A percentile compares a stretch with the other conserved stretches of the same genome.
Conservation (phyloP, 352 stramenopile species). For the Pythium aphanidermatum region DNA sequence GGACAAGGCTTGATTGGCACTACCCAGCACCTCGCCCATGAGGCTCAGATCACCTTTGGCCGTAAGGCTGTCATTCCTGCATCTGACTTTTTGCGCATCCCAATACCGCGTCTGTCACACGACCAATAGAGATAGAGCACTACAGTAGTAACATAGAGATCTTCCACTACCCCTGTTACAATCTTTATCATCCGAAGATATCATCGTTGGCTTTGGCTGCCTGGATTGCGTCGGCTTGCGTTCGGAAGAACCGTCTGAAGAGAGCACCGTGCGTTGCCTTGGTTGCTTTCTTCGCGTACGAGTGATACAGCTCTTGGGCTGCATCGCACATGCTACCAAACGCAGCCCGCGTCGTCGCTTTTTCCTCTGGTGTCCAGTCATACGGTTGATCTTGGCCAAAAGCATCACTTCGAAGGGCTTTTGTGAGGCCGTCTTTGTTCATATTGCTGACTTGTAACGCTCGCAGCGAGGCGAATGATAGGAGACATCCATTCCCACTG, state of each 20-base stretch:
- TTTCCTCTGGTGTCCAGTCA: conserved; percentile 13
- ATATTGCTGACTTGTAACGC: conserved; percentile 27
- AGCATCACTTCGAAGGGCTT: conserved; percentile 19
- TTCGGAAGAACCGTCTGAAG: conserved; percentile 20
- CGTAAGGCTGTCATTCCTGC: conserved; percentile 57
- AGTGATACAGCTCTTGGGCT: neutral
- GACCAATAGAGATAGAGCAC: conserved; percentile 13
- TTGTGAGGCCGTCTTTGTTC: conserved; percentile 27
- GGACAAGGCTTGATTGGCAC: conserved; percentile 24
- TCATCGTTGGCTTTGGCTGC: conserved; percentile 12
- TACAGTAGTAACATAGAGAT: neutral
- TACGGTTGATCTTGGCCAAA: conserved; percentile 1
- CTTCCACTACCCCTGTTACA: too few species aligned
- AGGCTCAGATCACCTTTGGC: conserved; percentile 64
- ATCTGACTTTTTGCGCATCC: conserved; percentile 76
- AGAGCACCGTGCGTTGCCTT: conserved; percentile 6
- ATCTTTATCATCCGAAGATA: conserved; percentile 10
- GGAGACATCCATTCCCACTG: conserved; percentile 18
- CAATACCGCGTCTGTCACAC: conserved; percentile 47
- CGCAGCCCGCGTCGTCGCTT: neutral
- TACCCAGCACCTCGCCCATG: conserved; percentile 62
- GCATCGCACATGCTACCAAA: conserved; percentile 5
- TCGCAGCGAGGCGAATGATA: conserved; percentile 22
- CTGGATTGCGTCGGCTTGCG: conserved; percentile 13
- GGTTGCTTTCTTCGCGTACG: neutral